Base-by-base conservation (phyloP, 202 grass and related monocot genomes). In the Sporobolus alterniflorus region DNA sequence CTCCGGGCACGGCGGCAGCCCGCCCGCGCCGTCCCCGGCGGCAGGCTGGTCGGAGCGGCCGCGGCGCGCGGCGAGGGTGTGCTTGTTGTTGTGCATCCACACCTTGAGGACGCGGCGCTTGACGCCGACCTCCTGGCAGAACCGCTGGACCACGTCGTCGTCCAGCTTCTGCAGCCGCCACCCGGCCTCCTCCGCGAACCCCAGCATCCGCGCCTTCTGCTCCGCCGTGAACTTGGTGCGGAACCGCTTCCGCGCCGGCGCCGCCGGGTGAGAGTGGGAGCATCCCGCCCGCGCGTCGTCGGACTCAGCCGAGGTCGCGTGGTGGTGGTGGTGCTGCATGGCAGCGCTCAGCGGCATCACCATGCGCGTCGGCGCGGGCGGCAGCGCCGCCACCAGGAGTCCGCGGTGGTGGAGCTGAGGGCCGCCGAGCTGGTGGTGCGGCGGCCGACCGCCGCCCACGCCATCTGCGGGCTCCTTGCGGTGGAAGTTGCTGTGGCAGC, bases 51-150 rank as follows among this genome's bases (percentile, higher is more conserved):
- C 17, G 17, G 49, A 76, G 78, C 82, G 77, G 76, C 78, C 87
- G 48, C 85, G 83, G 76, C 89, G 88, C 77, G 90, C 88, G 12
- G 93, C 84, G 74, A 93, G 88, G 71, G 76, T 94, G 90, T 89
- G 90, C 86, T 99, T 99, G 82, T 99, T 99, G 82, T 99, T 99
- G 87, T 99, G 97, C 93, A 99, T 99, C 97, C 97, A 99, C 78
- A 99, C 93, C 89, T 99, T 99, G 76, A 99, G 88, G 13, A 99
- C 96, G 32, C 92, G 96, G 79, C 94, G 85, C 85, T 91, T 98
- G 20, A 98, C 86, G 24, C 95, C 95, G 16, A 95, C 90, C 88
- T 98, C 95, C 71, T 88, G 84, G 86, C 95, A 98, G 86, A 98
- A 94, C 3, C 93, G 95, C 77, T 98, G 92, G 86, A 98, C 95